Evolutionary conservation across 352 stramenopile species (phyloP).

Genomic region (Globisporangium spinosum): DNA sequence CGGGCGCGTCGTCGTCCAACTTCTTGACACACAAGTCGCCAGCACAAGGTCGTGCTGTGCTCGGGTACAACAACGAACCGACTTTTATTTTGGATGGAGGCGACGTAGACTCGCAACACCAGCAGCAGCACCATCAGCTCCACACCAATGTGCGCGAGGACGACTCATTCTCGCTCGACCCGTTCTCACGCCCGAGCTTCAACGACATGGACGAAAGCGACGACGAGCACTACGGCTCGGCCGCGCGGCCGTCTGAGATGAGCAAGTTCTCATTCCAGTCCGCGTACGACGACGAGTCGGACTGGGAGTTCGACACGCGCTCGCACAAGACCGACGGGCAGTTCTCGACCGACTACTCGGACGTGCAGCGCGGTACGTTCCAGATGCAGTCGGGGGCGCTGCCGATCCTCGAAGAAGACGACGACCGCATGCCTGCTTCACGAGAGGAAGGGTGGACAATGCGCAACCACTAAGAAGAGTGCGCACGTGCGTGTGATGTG

Average conservation of each 20-base stretch:
- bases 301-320: slow-evolving; percentile 66
- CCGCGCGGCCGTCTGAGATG: slow-evolving; percentile 47
- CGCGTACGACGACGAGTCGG: slow-evolving; percentile 62
- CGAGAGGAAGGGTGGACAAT: slow-evolving; percentile 45
- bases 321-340: slow-evolving; percentile 38
- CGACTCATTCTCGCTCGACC: slow-evolving; percentile 73
- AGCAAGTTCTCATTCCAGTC: slow-evolving; percentile 79
- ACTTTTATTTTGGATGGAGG: slow-evolving; percentile 39
- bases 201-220: slow-evolving; percentile 40
- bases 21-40: slow-evolving; percentile 66
- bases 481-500: not conserved
- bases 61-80: slow-evolving; percentile 27
- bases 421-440: slow-evolving; percentile 26
- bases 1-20: slow-evolving; percentile 52
- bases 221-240: slow-evolving; percentile 35
- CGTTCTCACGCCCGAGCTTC: slow-evolving; percentile 69
- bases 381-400: slow-evolving; percentile 45
- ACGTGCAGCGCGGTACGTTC: slow-evolving; percentile 42
- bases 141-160: slow-evolving; percentile 20
- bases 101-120: slow-evolving; percentile 28
- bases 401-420: slow-evolving; percentile 68
- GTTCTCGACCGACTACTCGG: slow-evolving; percentile 25
- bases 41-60: slow-evolving; percentile 26
- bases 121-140: slow-evolving; percentile 13
- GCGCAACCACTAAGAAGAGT: slow-evolving; percentile 14